Base-by-base conservation (phyloP, 2,329 filamentous ascomycete species). In the Pezizomycotina sp. region DNA sequence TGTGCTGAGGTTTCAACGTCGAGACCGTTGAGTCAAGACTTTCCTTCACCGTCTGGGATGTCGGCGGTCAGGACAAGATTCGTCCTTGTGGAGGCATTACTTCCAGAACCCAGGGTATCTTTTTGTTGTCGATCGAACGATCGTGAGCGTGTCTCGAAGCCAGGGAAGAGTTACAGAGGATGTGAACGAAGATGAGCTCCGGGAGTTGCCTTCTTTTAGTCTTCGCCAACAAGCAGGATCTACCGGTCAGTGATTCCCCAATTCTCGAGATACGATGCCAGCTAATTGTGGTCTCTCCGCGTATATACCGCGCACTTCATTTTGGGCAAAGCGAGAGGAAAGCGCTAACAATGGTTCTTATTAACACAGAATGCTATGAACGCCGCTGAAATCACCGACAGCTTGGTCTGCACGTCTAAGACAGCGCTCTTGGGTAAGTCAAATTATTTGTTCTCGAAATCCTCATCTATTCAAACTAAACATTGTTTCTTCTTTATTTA, bases 21-120 rank as follows among this genome's bases (percentile, higher is more conserved):
- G 89, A 98, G 73, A 95, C 89, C 38, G 89, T 98, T 62, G 84
- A 92, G 62, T 95, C 95, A 72, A 93, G 93, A 74, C 93, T 92
- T 57, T 83, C 92, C 62, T 98, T 98, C 72, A 95, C 86, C 62
- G 89, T 98, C 60, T 98, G 89, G 89, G 89, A 95, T 69, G 89
- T 98, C 58, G 89, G 89, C 70, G 89, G 89, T 62, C 89, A 98
- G 71, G 89, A 98, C 75, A 95, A 95, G 80, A 98, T 98, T 61
- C 76, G 89, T 62, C 89, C 89, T 70, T 98, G 58, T 98, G 89
- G 89, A 83, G 89, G 68, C 89, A 95, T 65, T 98, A 98, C 70
- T 98, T 95, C 76, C 84, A 92, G 66, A 92, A 92, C 89, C 52
- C 89, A 98, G 66, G 89, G 89, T 61, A 86, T 98, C 62, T 95